phyloP scores from a whole-genome alignment of 805 yeast species.

The Hanseniaspora mollemarum region DNA sequence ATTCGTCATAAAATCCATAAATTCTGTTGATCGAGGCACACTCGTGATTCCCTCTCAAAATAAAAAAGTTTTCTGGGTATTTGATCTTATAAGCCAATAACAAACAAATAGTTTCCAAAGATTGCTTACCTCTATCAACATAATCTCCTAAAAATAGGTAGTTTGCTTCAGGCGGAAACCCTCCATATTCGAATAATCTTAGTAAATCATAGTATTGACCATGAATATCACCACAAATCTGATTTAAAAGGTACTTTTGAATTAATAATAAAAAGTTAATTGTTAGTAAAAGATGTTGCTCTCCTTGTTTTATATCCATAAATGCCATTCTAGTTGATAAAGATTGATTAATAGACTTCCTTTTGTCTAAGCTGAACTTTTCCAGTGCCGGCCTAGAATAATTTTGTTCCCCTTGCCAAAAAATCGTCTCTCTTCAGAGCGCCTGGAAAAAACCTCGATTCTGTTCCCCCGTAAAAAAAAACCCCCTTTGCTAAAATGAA shows the following conservation, averaged over 20 bases:
- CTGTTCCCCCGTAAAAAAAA: not conserved
- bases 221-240: constrained; percentile 94
- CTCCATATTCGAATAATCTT: constrained; percentile 94
- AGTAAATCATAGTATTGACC: constrained; percentile 95
- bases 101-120: constrained; percentile 88
- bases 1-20: constrained; percentile 96
- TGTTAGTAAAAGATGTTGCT: constrained; percentile 4
- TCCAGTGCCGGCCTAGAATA: too few relatives aligned
- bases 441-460: too few relatives aligned
- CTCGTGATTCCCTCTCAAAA: constrained; percentile 95
- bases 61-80: constrained; percentile 95
- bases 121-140: constrained; percentile 97
- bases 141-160: constrained; percentile 92
- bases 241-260: not conserved
- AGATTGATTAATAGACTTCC: too few relatives aligned
- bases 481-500: constrained; percentile 32
- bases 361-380: too few relatives aligned
- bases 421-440: too few relatives aligned
- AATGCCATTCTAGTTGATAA: too few relatives aligned
- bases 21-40: constrained; percentile 96
- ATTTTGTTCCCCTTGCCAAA: too few relatives aligned
- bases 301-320: too few relatives aligned
- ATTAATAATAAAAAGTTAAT: not conserved
- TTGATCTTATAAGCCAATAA: constrained; percentile 91
- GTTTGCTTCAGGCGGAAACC: constrained; percentile 98